Percentiles rank a stretch among this genome's conserved stretches.
Evolutionary conservation across 2,329 filamentous ascomycete genomes (phyloP).

Genomic region (Colletotrichum sp.): DNA sequence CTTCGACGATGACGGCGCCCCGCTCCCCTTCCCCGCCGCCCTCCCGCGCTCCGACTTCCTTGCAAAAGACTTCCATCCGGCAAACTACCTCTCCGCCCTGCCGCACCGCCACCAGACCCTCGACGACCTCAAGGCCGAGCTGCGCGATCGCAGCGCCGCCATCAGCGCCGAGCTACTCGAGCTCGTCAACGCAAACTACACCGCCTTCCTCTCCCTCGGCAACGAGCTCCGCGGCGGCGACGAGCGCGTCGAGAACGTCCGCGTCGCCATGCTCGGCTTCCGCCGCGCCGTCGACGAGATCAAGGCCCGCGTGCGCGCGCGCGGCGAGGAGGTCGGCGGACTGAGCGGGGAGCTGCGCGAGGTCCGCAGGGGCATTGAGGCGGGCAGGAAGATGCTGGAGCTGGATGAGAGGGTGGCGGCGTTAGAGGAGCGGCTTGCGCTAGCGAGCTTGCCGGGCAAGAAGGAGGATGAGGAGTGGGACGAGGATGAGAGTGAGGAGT

Average conservation of each 20-base stretch:
- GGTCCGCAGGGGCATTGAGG: conserved; percentile 68
- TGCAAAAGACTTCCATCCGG: conserved; percentile 75
- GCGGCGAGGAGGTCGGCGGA: conserved; percentile 65
- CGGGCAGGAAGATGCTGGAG: conserved; percentile 68
- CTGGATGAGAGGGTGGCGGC: conserved; percentile 66
- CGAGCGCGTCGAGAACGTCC: conserved; percentile 88
- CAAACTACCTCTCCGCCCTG: conserved; percentile 80
- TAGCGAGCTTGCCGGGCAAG: conserved; percentile 45
- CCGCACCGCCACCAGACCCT: conserved; percentile 92
- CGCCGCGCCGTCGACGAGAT: conserved; percentile 81
- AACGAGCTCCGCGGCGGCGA: conserved; percentile 84
- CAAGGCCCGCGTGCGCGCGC: conserved; percentile 66
- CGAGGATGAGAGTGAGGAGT: conserved; percentile 31
- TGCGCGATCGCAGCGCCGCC: conserved; percentile 79
- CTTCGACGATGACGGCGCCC: conserved; percentile 61
- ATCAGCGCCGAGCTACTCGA: conserved; percentile 89
- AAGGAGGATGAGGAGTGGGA: conserved; percentile 46
- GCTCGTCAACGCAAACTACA: conserved; percentile 94
- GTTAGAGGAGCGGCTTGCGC: conserved; percentile 67
- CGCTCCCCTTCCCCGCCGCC: conserved; percentile 86
- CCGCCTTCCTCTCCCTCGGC: conserved; percentile 85
- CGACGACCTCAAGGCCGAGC: conserved; percentile 86
- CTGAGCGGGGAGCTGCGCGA: conserved; percentile 70
- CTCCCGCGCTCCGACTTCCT: conserved; percentile 86
- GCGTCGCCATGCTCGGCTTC: conserved; percentile 87